phyloP scores from a whole-genome alignment of 176 grass and related monocot species.

The Panicum miliaceum region DNA sequence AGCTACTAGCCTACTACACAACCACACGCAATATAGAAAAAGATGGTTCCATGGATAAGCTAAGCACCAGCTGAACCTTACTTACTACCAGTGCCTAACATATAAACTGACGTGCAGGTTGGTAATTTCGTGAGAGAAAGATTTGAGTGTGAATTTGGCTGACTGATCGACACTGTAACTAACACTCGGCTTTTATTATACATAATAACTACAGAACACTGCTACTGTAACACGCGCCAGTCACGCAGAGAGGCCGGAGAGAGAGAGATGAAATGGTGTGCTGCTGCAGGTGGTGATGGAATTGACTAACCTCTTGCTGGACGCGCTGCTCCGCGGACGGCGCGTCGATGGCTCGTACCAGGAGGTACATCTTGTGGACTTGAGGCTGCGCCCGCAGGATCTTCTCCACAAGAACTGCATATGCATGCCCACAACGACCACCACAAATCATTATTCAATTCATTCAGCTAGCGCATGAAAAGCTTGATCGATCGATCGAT shows the following conservation, averaged over 20 bases:
- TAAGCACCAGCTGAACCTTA: background rate
- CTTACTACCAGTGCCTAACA: background rate
- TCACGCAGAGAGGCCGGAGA: background rate
- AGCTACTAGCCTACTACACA: background rate
- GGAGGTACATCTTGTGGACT: constrained; percentile 76
- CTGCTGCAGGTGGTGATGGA: background rate
- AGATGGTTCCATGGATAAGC: background rate
- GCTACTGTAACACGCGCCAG: too few species aligned
- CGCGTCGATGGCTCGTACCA: constrained; percentile 60
- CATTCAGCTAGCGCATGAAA: background rate
- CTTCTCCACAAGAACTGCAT: constrained; percentile 89
- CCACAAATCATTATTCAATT: background rate
- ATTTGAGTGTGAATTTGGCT: too few species aligned
- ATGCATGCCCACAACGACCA: background rate
- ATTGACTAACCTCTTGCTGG: constrained; percentile 52
- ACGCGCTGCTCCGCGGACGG: constrained; percentile 61
- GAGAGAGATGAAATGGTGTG: background rate
- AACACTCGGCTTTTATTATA: too few species aligned
- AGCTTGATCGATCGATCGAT: too few species aligned
- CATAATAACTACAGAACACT: too few species aligned
- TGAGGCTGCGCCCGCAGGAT: constrained; percentile 75
- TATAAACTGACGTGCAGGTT: background rate
- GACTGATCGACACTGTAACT: too few species aligned
- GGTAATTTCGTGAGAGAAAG: too few species aligned
- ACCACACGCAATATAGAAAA: background rate